Conservation (phyloP, 148 eudicot genomes). For the Rhododendron henanense region DNA sequence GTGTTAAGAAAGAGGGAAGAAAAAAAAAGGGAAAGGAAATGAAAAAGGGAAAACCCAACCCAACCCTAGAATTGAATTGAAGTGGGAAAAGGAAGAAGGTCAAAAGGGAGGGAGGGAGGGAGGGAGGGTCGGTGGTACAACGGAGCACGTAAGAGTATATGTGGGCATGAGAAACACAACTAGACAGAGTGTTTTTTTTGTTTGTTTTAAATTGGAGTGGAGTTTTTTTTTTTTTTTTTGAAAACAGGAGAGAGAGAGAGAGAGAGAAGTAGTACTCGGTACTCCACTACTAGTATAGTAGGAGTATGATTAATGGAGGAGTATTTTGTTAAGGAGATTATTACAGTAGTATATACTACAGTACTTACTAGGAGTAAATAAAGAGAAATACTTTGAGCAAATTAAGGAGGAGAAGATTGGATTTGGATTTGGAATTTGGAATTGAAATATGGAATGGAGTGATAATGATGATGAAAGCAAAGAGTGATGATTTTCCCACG, state of each 20-base stretch:
- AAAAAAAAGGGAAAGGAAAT: not conserved
- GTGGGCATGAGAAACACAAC: not conserved
- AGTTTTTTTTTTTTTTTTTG: no score
- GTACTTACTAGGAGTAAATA: no score
- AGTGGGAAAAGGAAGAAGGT: constrained; percentile 19
- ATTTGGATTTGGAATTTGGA: not conserved
- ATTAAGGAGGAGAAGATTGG: no score
- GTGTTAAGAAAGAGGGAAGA: not conserved
- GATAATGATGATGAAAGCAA: not conserved
- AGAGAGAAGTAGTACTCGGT: no score
- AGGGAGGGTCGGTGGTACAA: constrained; percentile 11
- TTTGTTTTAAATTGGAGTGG: no score
- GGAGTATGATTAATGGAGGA: no score
- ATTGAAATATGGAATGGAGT: not conserved
- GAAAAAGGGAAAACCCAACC: constrained; percentile 13
- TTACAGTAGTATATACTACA: no score
- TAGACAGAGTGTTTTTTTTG: not conserved
- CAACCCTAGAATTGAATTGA: constrained; percentile 12
- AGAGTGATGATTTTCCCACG: not conserved
- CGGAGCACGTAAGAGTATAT: not conserved
- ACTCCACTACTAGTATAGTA: no score
- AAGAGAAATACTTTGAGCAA: no score
- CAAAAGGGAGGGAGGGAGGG: constrained; percentile 13
- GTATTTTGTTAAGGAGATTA: no score
- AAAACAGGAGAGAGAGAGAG: no score